These are phyloP conservation scores for Mentha longifolia DNA, from an alignment of 257 asterid species.

Conservation along the genomic window DNA sequence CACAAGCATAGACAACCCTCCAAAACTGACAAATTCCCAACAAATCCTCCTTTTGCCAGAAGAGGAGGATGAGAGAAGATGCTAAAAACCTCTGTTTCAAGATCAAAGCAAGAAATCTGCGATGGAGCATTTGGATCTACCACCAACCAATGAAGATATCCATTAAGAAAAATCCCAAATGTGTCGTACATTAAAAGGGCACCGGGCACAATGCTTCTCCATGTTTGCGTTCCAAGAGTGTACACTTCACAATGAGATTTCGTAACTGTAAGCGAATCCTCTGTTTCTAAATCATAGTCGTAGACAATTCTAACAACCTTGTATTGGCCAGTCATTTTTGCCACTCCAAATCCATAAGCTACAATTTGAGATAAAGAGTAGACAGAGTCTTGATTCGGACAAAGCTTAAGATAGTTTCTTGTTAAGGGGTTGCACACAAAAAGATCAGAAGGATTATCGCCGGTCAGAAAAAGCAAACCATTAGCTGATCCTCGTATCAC, in stretches of 20 bases:
- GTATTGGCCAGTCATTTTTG: neutral
- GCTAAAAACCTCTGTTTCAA: constrained; percentile 39
- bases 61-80: constrained; percentile 27
- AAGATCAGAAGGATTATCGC: neutral
- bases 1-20: constrained; percentile 35
- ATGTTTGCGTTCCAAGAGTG: constrained; percentile 45
- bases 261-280: neutral
- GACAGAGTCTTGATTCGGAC: neutral
- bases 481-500: constrained; percentile 30
- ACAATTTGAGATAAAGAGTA: constrained; percentile 22
- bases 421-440: constrained; percentile 24
- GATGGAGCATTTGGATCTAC: constrained; percentile 23
- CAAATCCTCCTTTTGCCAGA: neutral
- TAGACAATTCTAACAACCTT: constrained; percentile 36
- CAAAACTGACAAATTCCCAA: constrained; percentile 27
- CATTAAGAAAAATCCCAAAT: constrained; percentile 38
- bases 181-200: neutral
- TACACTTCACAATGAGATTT: constrained; percentile 39
- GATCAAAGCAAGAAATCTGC: constrained; percentile 40
- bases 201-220: constrained; percentile 33
- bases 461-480: constrained; percentile 4
- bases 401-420: constrained; percentile 35
- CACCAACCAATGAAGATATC: constrained; percentile 50
- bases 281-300: constrained; percentile 4
- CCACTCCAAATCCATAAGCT: constrained; percentile 41